phyloP scores from a whole-genome alignment of 1,284 basidiomycete genomes.

The Ceratobasidium sp. region DNA sequence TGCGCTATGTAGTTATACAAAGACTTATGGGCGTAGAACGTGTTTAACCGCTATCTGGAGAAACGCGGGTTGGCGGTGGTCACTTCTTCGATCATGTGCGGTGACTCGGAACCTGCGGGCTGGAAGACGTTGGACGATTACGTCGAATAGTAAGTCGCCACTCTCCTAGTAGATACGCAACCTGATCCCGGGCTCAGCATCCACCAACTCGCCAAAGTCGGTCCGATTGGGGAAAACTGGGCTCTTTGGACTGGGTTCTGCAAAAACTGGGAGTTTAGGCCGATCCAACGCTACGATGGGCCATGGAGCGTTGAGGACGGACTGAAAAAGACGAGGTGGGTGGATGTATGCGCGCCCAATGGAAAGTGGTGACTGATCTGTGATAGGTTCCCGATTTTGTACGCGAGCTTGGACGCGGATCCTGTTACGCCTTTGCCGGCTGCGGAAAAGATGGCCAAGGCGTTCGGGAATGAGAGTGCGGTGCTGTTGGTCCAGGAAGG shows the following conservation, averaged over 20 bases:
- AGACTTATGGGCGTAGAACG: neutral
- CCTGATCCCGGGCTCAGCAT: neutral
- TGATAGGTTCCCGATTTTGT: constrained; percentile 42
- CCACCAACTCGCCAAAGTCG: constrained; percentile 43
- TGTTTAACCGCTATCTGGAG: constrained; percentile 29
- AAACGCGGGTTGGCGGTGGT: neutral
- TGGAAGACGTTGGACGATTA: constrained; percentile 33
- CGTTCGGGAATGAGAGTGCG: constrained; percentile 42
- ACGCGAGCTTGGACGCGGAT: constrained; percentile 42
- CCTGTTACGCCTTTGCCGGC: constrained; percentile 43
- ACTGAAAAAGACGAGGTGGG: constrained; percentile 41
- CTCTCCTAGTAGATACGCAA: neutral
- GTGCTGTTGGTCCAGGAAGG: constrained; percentile 42
- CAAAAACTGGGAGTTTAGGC: constrained; percentile 41
- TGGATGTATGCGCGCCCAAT: neutral
- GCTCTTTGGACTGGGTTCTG: constrained; percentile 38
- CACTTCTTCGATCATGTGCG: constrained; percentile 36
- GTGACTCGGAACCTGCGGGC: constrained; percentile 27
- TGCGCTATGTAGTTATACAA: neutral
- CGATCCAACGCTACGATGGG: constrained; percentile 42
- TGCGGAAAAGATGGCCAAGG: constrained; percentile 41
- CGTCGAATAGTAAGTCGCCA: constrained; percentile 20
- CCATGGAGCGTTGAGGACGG: constrained; percentile 42
- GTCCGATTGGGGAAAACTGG: constrained; percentile 41
- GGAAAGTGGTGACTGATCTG: neutral